These are phyloP conservation scores for Pseudocercospora musae DNA, from an alignment of 2,329 filamentous ascomycete genomes.

Conservation along the genomic window DNA sequence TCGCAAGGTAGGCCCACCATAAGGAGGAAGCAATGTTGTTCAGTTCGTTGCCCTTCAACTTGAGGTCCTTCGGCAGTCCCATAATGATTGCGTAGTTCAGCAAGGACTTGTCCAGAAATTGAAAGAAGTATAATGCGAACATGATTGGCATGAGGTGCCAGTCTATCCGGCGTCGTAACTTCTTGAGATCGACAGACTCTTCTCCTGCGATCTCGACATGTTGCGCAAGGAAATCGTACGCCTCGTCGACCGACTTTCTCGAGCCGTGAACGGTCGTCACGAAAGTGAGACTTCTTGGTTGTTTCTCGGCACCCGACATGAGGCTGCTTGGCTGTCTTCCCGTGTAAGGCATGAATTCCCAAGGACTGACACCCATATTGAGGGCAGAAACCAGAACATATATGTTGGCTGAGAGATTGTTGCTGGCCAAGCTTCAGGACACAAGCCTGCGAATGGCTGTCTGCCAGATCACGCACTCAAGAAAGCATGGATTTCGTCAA, in stretches of 20 bases:
- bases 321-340: neutral
- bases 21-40: slow-evolving; percentile 21
- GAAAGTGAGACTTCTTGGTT: neutral
- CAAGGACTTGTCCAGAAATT: slow-evolving; percentile 50
- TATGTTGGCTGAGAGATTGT: neutral
- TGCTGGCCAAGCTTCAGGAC: neutral
- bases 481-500: neutral
- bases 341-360: neutral
- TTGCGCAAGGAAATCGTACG: slow-evolving; percentile 12
- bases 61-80: slow-evolving; percentile 41
- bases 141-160: slow-evolving; percentile 19
- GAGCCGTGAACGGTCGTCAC: neutral
- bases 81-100: slow-evolving; percentile 66
- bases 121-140: slow-evolving; percentile 8
- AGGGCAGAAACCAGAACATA: neutral
- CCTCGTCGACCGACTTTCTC: slow-evolving; percentile 12
- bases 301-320: neutral
- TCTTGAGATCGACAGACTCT: slow-evolving; percentile 11
- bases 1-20: slow-evolving; percentile 18
- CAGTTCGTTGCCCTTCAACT: slow-evolving; percentile 19
- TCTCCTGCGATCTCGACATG: slow-evolving; percentile 11
- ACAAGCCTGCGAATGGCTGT: neutral
- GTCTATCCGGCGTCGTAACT: slow-evolving; percentile 20
- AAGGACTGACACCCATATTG: neutral
- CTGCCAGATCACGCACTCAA: neutral